Evolutionary conservation across 2,329 filamentous ascomycete species (phyloP).

Genomic region (Neospermospora avenae): DNA sequence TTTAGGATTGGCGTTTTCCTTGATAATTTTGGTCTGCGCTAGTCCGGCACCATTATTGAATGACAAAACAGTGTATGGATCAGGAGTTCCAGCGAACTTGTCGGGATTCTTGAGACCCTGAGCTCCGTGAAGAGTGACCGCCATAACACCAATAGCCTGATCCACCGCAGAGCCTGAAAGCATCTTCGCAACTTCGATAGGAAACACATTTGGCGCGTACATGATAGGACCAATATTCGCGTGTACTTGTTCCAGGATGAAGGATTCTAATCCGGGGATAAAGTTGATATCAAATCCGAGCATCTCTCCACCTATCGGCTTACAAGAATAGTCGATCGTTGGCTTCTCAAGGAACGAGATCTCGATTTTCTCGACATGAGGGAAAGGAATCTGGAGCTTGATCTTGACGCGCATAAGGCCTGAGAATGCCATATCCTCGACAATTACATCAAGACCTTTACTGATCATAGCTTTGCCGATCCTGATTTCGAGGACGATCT

Average conservation of each 20-base stretch:
- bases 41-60: constrained; percentile 80
- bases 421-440: constrained; percentile 95
- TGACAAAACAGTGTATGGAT: constrained; percentile 84
- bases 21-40: constrained; percentile 83
- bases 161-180: constrained; percentile 90
- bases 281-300: constrained; percentile 99
- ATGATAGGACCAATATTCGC: constrained; percentile 86
- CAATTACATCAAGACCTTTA: constrained; percentile 95
- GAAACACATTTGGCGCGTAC: constrained; percentile 97
- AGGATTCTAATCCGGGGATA: constrained; percentile 87
- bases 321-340: constrained; percentile 94
- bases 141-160: constrained; percentile 90
- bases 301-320: constrained; percentile 90
- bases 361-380: constrained; percentile 90
- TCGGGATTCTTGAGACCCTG: constrained; percentile 93
- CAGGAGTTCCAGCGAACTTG: constrained; percentile 86
- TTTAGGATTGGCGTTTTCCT: constrained; percentile 79
- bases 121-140: constrained; percentile 86
- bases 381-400: constrained; percentile 94
- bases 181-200: constrained; percentile 98
- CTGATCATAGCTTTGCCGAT: constrained; percentile 95
- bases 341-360: constrained; percentile 87
- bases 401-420: constrained; percentile 96
- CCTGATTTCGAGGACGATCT: constrained; percentile 90
- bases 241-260: constrained; percentile 96